phyloP scores from a whole-genome alignment of 2,329 filamentous ascomycete species.

The Aspergillus sp. region DNA sequence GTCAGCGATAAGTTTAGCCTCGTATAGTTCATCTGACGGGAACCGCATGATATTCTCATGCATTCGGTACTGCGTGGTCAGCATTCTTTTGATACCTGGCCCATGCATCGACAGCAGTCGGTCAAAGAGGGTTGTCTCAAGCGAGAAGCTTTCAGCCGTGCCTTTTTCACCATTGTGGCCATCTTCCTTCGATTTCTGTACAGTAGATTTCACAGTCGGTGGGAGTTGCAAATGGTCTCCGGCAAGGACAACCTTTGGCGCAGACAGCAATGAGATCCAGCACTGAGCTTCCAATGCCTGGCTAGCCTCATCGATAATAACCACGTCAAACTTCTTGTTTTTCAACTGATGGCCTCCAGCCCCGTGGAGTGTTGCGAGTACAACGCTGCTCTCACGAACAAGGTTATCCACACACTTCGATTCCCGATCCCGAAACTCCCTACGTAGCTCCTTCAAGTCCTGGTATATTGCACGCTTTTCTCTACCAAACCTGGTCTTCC shows the following conservation, averaged over 20 bases:
- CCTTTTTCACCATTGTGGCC: constrained; percentile 41
- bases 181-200: constrained; percentile 47
- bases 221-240: constrained; percentile 94
- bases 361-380: constrained; percentile 89
- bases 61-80: constrained; percentile 98
- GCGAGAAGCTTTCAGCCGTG: constrained; percentile 54
- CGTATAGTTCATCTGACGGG: constrained; percentile 85
- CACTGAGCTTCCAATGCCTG: constrained; percentile 96
- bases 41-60: constrained; percentile 94
- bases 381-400: constrained; percentile 76
- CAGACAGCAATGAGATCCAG: constrained; percentile 84
- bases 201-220: constrained; percentile 84
- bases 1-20: constrained; percentile 75
- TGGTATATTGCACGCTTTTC: constrained; percentile 80
- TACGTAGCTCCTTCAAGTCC: constrained; percentile 80
- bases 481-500: constrained; percentile 77
- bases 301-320: constrained; percentile 93
- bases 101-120: constrained; percentile 81
- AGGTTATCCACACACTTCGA: constrained; percentile 75
- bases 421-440: constrained; percentile 86
- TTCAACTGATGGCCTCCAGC: constrained; percentile 82
- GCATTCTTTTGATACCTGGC: constrained; percentile 81
- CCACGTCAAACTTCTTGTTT: constrained; percentile 81
- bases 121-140: constrained; percentile 94
- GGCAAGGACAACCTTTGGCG: constrained; percentile 81